Base-by-base conservation (phyloP, 331 rosid genomes). In the Ulmus americana region DNA sequence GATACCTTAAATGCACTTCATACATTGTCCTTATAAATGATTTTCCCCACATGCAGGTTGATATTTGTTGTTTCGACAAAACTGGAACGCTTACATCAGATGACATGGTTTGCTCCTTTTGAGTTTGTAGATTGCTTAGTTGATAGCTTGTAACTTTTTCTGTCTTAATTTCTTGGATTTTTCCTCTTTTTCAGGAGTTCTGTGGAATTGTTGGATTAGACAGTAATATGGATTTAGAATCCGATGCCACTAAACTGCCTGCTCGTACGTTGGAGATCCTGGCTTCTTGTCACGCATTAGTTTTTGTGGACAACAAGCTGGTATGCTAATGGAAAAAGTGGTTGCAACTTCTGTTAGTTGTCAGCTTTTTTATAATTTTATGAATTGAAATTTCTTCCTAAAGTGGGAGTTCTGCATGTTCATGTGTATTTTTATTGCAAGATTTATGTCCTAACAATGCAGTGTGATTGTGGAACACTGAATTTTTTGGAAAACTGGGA, bases 41-140 rank as follows among this genome's bases (percentile, higher is more conserved):
- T 51, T 65, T 69, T 71, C 39, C 39, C 49, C 78, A 76, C 28
- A 61, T 77, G 59, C 79, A 94, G 99, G 99, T 94, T 78, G 99
- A 94, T 79, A 90, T 94, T 70, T 94, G 99, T 67, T 94, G 99
- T 81, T 94, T 94, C 42, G 99, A 94, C 87, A 94, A 94, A 87
- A 94, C 99, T 48, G 99, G 99, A 81, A 94, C 99, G 15, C 89
- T 94, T 70, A 94, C 99, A 44, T 94, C 99, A 54, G 99, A 94
- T 70, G 99, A 94, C 82, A 94, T 94, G 99, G 99, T 94, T 85
- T 58, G 80, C 41, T 67, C 15, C 6, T 22, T 4, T 16, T 54
- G 28, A 39, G 52, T 14, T 28, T 9, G 20, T 46, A 38, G 39
- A 44, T 39, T 61, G 44, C 14, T 10, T 28, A 18, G 48, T 63